These are phyloP conservation scores for Sisymbrium irio DNA, from an alignment of 345 rosid species.

Conservation along the genomic window DNA sequence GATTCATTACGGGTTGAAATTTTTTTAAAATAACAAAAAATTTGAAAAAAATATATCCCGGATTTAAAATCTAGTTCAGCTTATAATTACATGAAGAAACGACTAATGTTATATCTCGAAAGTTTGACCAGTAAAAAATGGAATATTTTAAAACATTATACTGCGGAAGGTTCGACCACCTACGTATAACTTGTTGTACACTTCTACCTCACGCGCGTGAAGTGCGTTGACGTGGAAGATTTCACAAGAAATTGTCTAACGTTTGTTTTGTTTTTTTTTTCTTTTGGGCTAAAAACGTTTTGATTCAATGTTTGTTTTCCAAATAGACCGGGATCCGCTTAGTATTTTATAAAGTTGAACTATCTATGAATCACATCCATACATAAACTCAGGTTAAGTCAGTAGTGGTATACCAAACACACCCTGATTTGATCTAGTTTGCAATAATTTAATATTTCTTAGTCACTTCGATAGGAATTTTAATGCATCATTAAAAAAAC, in stretches of 20 bases:
- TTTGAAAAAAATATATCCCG: too few relatives aligned
- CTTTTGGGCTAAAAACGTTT: too few relatives aligned
- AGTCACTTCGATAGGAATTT: too few relatives aligned
- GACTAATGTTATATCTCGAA: neutral
- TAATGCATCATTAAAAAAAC: too few relatives aligned
- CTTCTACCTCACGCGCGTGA: slow-evolving; percentile 21
- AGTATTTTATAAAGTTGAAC: too few relatives aligned
- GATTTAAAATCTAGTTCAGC: too few relatives aligned
- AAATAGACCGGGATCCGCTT: neutral
- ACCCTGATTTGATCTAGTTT: neutral
- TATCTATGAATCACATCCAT: too few relatives aligned
- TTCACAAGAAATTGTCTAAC: neutral
- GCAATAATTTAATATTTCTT: neutral
- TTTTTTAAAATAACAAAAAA: too few relatives aligned
- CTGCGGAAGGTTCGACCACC: slow-evolving; percentile 24
- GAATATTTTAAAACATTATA: neutral
- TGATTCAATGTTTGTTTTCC: neutral
- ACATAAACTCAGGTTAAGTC: too few relatives aligned
- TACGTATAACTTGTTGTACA: neutral
- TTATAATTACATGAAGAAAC: too few relatives aligned
- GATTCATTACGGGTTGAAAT: too few relatives aligned
- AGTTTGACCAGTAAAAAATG: neutral
- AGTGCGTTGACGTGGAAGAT: neutral
- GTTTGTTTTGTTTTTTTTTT: too few relatives aligned
- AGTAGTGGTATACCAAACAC: neutral